Evolutionary conservation across 306 rosid genomes (phyloP), one percentile per base, ranked within the genome.

Genomic region (Medicago truncatula): DNA sequence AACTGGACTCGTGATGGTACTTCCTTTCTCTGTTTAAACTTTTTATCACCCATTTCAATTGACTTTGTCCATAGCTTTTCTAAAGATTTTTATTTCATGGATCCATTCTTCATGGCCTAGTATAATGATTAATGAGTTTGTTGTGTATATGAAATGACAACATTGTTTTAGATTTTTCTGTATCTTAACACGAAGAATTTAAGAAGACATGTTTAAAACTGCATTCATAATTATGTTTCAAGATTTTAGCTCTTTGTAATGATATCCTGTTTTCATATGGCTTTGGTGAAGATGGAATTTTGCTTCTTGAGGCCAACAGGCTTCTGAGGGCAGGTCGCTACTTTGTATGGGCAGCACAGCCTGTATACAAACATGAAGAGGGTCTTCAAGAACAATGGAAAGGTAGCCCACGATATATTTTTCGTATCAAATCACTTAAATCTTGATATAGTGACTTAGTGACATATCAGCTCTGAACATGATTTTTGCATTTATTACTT

Each of bases 331-430:
- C 92, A 0, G 97, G 98, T 74, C 92, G 94, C 49, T 88, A 93
- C 81, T 93, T 91, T 83, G 91, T 88, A 16, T 93, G 98, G 98
- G 97, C 97, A 13, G 97, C 96, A 16, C 96, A 93, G 78, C 96
- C 96, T 13, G 93, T 93, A 68, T 85, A 91, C 81, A 91, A 89
- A 79, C 92, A 86, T 57, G 92, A 89, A 83, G 89, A 84, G 61
- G 67, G 68, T 82, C 89, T 91, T 69, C 89, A 80, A 76, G 87
- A 83, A 82, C 92, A 93, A 82, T 89, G 98, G 98, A 84, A 85
- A 93, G 98, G 98, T 93, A 83, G 63, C 69, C 77, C 67, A 11
- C 23, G 46, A 18, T 69, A 61, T 23, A 61, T 56, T 53, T 50
- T 71, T 76, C 44, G 38, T 63, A 76, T 61, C 67, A 38, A 46